Percentiles rank a stretch among this genome's conserved stretches.
Conservation (phyloP, 2,329 filamentous ascomycete species). For the Clarireedia monteithiana region DNA sequence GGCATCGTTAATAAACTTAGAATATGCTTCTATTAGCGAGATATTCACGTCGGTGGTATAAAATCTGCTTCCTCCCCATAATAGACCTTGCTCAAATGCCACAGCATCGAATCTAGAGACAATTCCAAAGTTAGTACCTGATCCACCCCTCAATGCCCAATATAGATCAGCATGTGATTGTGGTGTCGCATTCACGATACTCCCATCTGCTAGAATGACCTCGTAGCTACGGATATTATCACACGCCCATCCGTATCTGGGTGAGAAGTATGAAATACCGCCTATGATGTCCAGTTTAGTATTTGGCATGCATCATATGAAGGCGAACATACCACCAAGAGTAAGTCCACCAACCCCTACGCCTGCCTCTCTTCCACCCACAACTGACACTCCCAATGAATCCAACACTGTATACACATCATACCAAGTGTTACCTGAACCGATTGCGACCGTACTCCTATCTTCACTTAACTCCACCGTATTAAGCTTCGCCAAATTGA, state of each 20-base stretch:
- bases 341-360: conserved; percentile 18
- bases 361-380: conserved; percentile 30
- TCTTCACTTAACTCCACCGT: conserved; percentile 22
- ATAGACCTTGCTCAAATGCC: conserved; percentile 24
- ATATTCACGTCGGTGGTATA: conserved; percentile 6
- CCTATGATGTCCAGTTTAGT: conserved; percentile 10
- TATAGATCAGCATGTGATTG: conserved; percentile 25
- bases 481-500: conserved; percentile 35
- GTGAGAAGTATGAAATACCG: conserved; percentile 19
- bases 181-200: conserved; percentile 21
- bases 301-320: no score
- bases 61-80: conserved; percentile 17
- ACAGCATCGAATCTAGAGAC: conserved; percentile 37
- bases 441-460: conserved; percentile 26
- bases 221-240: conserved; percentile 19
- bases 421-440: conserved; percentile 32
- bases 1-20: conserved; percentile 10
- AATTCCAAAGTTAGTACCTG: conserved; percentile 22
- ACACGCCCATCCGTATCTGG: conserved; percentile 15
- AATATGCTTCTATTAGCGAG: conserved; percentile 11
- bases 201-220: conserved; percentile 29
- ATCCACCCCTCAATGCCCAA: conserved; percentile 30
- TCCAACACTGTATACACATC: conserved; percentile 33
- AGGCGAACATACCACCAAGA: conserved; percentile 6
- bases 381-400: conserved; percentile 25